These are phyloP conservation scores for Thuja plicata DNA, from an alignment of 83 land plant genomes.

Conservation along the genomic window DNA sequence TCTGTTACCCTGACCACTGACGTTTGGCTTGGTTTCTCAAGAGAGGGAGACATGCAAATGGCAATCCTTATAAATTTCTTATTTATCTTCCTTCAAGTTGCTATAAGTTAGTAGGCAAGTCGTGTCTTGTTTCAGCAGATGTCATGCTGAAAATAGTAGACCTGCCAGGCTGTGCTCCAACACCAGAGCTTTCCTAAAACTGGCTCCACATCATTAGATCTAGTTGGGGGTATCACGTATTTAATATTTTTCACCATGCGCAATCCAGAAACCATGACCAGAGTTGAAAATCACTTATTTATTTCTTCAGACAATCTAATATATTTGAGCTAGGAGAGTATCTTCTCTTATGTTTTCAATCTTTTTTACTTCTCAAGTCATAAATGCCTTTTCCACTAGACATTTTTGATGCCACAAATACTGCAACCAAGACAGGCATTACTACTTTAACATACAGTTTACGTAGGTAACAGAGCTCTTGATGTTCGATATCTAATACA, in stretches of 20 bases:
- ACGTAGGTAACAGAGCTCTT: not conserved
- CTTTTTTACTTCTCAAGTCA: not conserved
- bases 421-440: too few relatives aligned
- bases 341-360: not conserved
- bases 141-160: not conserved
- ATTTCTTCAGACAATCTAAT: not conserved
- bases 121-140: not conserved
- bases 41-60: not conserved
- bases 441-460: not conserved
- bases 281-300: not conserved
- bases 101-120: not conserved
- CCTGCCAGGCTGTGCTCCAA: not conserved
- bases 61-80: not conserved
- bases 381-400: not conserved
- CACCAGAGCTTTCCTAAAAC: not conserved
- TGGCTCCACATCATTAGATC: not conserved
- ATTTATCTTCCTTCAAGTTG: not conserved
- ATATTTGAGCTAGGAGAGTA: not conserved
- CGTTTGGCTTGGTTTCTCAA: not conserved
- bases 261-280: not conserved
- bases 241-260: not conserved
- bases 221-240: not conserved
- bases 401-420: not conserved
- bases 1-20: not conserved
- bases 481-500: not conserved